These are phyloP conservation scores for Rhizophagus sp. DNA, from an alignment of 192 early-diverging fungal species.

Conservation along the genomic window DNA sequence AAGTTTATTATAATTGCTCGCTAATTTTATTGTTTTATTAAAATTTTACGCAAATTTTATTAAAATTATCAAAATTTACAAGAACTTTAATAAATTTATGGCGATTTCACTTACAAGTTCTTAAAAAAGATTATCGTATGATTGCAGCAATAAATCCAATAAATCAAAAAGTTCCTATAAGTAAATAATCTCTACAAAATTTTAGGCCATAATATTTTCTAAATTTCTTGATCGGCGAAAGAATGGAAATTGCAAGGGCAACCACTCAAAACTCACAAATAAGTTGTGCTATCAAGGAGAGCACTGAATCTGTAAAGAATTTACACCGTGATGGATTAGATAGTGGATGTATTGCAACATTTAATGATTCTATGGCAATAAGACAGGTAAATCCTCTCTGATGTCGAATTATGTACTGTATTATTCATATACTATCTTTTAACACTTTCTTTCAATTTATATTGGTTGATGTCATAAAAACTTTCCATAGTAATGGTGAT, in stretches of 20 bases:
- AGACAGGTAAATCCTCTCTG: slow-evolving; percentile 19
- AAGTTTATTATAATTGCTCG: too few species aligned
- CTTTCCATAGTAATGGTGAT: neutral
- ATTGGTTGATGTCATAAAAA: neutral
- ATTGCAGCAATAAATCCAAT: too few species aligned
- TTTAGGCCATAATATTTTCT: neutral
- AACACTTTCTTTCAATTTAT: neutral
- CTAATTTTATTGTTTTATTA: too few species aligned
- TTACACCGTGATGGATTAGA: slow-evolving; percentile 30
- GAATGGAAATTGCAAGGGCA: neutral
- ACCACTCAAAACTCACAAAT: neutral
- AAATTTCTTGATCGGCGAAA: neutral
- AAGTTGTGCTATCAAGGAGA: slow-evolving; percentile 19
- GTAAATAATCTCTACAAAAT: neutral
- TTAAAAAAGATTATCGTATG: too few species aligned
- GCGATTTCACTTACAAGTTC: too few species aligned
- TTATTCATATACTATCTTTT: neutral
- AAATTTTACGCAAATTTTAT: too few species aligned
- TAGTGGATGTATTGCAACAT: slow-evolving; percentile 25
- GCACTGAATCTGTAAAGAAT: slow-evolving; percentile 23
- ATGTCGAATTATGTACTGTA: too few species aligned
- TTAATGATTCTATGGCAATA: slow-evolving; percentile 15
- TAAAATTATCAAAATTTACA: too few species aligned
- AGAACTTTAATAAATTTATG: too few species aligned
- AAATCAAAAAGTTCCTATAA: neutral